Base-by-base conservation (phyloP, 352 stramenopile species). In the Phytophthora multivora region DNA sequence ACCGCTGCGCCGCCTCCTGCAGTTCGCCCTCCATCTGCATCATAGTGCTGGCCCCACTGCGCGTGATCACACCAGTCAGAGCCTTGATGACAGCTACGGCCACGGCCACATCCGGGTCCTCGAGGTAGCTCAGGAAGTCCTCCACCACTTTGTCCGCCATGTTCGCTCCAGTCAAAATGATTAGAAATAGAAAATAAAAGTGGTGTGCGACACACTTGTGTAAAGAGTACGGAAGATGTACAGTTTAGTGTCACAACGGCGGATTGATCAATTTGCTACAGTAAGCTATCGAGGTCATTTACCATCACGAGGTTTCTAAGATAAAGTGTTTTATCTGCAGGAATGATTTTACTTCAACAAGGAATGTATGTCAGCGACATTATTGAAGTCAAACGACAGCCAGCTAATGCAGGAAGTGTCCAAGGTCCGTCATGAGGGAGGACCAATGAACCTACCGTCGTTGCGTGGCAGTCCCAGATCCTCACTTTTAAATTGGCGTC, bases 11-110 rank as follows among this genome's bases (percentile, higher is more conserved):
- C 18, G 93, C 93, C 51, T 93, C 83, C 49, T 94, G 89, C 35
- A 98, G 67, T 68, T 98, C 95, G 25, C 89, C 82, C 66, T 98
- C 90, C 43, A 98, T 89, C 56, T 96, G 90, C 93, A 98, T 98
- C 95, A 98, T 98, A 21, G 95, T 98, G 54, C 85, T 93, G n/a
- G 91, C 90, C 43, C 88, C 83, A 52, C 83, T 94, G 61, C 88
- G 86, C 59, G 90, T 68, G 48, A 98, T 97, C 13, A 98, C 93
- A 45, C 89, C 86, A 30, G 97, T 92, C 18, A 98, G 73, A 5
- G 89, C 90, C 67, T 97, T 96, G 74, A 98, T 98, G 46, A 96
- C 95, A 9, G 90, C 92, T 40, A 98, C 93, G 2, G 95, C 92
- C 35, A 98, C 86, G 6, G 95, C 91, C 59, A 91, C 83, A 54